Evolutionary conservation across 441 rosid species (phyloP).

Genomic region (Populus tomentosa): DNA sequence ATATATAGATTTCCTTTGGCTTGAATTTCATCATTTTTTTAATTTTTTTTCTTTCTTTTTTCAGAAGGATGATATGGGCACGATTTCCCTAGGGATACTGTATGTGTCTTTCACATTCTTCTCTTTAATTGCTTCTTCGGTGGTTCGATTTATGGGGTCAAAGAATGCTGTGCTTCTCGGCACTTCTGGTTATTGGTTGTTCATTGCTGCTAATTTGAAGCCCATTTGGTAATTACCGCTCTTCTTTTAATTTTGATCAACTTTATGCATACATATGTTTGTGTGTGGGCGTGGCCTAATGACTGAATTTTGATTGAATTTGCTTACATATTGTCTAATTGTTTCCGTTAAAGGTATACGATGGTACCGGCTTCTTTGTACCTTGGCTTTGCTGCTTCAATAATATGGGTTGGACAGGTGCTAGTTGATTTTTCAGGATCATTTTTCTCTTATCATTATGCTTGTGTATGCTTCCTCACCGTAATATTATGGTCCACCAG

Average conservation of each 20-base stretch:
- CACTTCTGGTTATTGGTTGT: constrained; percentile 86
- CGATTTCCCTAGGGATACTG: constrained; percentile 80
- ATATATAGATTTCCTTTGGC: not conserved
- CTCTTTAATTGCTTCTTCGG: constrained; percentile 71
- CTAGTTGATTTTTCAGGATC: constrained; percentile 11
- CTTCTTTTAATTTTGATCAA: not conserved
- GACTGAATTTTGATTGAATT: not conserved
- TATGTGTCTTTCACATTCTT: constrained; percentile 82
- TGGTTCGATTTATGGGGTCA: constrained; percentile 76
- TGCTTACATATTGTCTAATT: not conserved
- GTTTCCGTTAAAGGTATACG: constrained; percentile 52
- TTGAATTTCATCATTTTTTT: not conserved
- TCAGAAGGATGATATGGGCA: constrained; percentile 73
- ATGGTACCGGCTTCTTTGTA: constrained; percentile 86
- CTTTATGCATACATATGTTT: not conserved
- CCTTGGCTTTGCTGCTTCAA: constrained; percentile 87
- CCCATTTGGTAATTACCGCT: constrained; percentile 60
- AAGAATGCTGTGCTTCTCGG: constrained; percentile 85
- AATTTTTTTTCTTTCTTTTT: not conserved
- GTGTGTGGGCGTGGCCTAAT: not conserved
- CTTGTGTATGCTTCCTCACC: no score
- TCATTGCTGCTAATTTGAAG: constrained; percentile 79
- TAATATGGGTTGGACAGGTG: constrained; percentile 98
- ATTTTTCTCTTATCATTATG: not conserved
- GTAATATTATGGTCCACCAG: constrained; percentile 30